A percentile compares a stretch with the other conserved stretches of the same genome.
Evolutionary conservation across 768 basidiomycete genomes (phyloP).

Genomic region (Calvatia gigantea): DNA sequence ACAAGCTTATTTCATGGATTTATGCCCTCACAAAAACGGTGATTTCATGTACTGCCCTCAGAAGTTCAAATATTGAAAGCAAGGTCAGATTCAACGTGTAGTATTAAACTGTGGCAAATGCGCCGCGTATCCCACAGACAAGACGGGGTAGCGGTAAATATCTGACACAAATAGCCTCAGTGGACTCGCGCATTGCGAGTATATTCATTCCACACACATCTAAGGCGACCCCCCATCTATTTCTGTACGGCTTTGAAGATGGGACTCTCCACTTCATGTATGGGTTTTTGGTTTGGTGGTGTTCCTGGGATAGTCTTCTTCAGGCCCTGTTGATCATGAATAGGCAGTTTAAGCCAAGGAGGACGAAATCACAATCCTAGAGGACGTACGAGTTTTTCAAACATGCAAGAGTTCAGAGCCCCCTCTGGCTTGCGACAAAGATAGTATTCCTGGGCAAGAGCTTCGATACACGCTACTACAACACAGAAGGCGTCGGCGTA

Average conservation of each 20-base stretch:
- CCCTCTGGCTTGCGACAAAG: conserved; percentile 88
- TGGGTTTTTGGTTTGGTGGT: conserved; percentile 73
- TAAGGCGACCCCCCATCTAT: conserved; percentile 29
- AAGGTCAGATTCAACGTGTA: no score
- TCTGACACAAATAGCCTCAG: no score
- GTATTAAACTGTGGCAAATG: no score
- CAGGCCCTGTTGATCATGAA: conserved; percentile 60
- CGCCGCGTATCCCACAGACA: no score
- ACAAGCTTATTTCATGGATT: no score
- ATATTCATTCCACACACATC: conserved; percentile 3
- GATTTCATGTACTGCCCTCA: no score
- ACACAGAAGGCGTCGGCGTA: conserved; percentile 30
- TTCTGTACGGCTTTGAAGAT: conserved; percentile 85
- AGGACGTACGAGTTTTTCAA: conserved; percentile 84
- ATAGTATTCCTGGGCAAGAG: conserved; percentile 68
- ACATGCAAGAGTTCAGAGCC: conserved; percentile 88
- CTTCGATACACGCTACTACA: background rate
- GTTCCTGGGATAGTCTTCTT: conserved; percentile 89
- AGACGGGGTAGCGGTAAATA: no score
- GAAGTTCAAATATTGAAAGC: no score
- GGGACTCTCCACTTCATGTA: conserved; percentile 87
- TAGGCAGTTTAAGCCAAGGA: background rate
- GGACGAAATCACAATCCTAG: background rate
- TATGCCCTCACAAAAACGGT: no score
- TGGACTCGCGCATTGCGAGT: background rate